Evolutionary conservation across 176 grass and related monocot species (phyloP).

Genomic region (Eremochloa ophiuroides): DNA sequence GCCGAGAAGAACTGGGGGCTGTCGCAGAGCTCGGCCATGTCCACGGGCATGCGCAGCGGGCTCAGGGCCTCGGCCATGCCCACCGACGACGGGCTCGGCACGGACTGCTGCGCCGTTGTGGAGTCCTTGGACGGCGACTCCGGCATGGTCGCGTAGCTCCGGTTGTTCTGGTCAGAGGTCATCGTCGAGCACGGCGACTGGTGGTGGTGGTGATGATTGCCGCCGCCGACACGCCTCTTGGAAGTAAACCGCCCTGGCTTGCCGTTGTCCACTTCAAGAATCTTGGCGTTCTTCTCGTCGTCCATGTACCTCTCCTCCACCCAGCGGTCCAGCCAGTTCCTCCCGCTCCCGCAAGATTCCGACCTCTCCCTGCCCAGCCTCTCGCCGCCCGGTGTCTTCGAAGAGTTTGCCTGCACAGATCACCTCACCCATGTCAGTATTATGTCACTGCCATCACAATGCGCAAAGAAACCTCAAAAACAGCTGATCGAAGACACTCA

Average conservation of each 20-base stretch:
- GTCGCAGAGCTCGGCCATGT: conserved; percentile 50
- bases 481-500: not conserved
- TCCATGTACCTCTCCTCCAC: conserved; percentile 86
- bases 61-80: conserved; percentile 55
- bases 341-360: conserved; percentile 52
- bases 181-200: conserved; percentile 68
- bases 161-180: conserved; percentile 57
- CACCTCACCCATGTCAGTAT: not conserved
- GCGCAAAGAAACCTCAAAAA: not conserved
- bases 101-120: conserved; percentile 52
- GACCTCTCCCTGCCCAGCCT: conserved; percentile 56
- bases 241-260: conserved; percentile 59
- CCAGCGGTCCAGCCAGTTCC: conserved; percentile 91
- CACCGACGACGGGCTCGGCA: conserved; percentile 65
- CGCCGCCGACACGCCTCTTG: conserved; percentile 21
- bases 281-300: conserved; percentile 89
- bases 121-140: conserved; percentile 70
- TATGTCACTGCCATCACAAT: not conserved
- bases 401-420: conserved; percentile 44
- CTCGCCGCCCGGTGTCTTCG: conserved; percentile 33
- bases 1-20: conserved; percentile 85
- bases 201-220: conserved; percentile 22
- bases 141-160: conserved; percentile 56
- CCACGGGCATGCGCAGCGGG: conserved; percentile 41
- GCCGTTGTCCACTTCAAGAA: conserved; percentile 82